phyloP scores from a whole-genome alignment of 1,139 yeast species.

The Pichia sp. region DNA sequence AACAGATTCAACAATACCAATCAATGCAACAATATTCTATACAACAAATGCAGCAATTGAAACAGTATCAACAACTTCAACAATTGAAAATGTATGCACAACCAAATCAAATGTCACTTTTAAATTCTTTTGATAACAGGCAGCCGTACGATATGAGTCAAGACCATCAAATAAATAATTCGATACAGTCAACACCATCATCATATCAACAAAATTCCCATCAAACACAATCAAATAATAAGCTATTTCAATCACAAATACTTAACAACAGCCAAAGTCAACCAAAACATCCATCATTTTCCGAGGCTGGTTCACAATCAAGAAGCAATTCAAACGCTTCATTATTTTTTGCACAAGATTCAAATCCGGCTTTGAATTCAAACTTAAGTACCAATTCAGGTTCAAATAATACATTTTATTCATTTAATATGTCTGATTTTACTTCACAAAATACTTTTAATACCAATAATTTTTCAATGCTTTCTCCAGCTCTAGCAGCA shows the following conservation, averaged over 20 bases:
- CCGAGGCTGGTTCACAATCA: slow-evolving; percentile 16
- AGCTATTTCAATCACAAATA: neutral
- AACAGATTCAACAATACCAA: neutral
- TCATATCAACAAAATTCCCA: neutral
- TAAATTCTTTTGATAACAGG: neutral
- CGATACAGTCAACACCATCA: neutral
- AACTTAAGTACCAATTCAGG: neutral
- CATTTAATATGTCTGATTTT: slow-evolving; percentile 1
- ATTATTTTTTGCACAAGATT: neutral
- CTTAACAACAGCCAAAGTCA: neutral
- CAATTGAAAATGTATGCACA: slow-evolving; percentile 3
- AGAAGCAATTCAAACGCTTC: slow-evolving; percentile 10
- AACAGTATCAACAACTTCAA: slow-evolving; percentile 5
- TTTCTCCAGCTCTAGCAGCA: slow-evolving; percentile 5
- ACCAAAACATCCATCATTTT: slow-evolving; percentile 1
- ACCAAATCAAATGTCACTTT: neutral
- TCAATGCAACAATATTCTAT: neutral
- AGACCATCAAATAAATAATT: neutral
- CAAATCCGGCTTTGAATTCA: neutral
- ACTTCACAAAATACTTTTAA: neutral
- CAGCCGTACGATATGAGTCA: slow-evolving; percentile 1
- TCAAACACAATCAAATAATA: neutral
- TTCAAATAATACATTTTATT: neutral
- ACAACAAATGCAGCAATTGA: neutral
- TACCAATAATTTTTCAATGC: neutral